These are phyloP conservation scores for Metschnikowia hibisci DNA, from an alignment of 805 yeast species.

Conservation along the genomic window DNA sequence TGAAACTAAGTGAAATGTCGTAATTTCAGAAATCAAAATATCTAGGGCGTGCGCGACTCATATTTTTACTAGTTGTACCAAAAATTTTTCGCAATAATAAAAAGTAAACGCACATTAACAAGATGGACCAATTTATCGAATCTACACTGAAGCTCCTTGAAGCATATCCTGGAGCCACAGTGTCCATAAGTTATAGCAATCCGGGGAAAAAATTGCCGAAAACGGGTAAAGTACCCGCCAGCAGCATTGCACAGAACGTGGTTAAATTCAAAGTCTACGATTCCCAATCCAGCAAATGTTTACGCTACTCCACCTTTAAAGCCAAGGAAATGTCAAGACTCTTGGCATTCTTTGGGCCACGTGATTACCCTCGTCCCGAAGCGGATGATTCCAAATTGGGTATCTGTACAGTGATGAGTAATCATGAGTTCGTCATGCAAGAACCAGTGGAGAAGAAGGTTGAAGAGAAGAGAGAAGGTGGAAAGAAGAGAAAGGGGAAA, in stretches of 20 bases:
- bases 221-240: slow-evolving; percentile 7
- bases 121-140: slow-evolving; percentile 25
- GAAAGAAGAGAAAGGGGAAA: slow-evolving; percentile 32
- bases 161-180: slow-evolving; percentile 35
- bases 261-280: slow-evolving; percentile 62
- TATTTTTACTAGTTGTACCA: no score
- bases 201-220: slow-evolving; percentile 19
- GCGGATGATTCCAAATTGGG: slow-evolving; percentile 28
- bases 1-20: not conserved
- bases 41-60: no score
- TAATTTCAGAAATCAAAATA: no score
- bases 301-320: slow-evolving; percentile 55
- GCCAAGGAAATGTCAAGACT: slow-evolving; percentile 72
- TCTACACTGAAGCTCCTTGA: slow-evolving; percentile 29
- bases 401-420: slow-evolving; percentile 40
- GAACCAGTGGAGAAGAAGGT: slow-evolving; percentile 13
- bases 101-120: no score
- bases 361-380: slow-evolving; percentile 39
- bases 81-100: no score
- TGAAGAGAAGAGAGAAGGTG: slow-evolving; percentile 30
- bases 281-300: slow-evolving; percentile 58
- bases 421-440: slow-evolving; percentile 27
- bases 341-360: slow-evolving; percentile 70
- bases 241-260: slow-evolving; percentile 26
- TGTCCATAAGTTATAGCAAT: slow-evolving; percentile 38